A percentile compares a stretch with the other conserved stretches of the same genome.
Conservation (phyloP, 2,329 filamentous ascomycete species). For the Trichoderma endophyticum region DNA sequence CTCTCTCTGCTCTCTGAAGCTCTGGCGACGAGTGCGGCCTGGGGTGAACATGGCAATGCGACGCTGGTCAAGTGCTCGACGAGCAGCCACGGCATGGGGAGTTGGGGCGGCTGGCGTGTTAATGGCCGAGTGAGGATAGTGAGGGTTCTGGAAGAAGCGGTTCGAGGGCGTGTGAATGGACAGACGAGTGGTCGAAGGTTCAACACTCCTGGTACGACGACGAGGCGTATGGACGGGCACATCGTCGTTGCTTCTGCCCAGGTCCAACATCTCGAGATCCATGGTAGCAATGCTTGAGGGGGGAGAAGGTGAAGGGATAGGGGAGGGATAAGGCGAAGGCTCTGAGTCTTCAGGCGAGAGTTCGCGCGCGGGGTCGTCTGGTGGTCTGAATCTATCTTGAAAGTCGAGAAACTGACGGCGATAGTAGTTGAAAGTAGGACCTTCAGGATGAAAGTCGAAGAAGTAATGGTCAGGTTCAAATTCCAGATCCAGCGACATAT, state of each 20-base stretch:
- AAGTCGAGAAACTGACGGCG: background rate
- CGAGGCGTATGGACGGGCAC: conserved; percentile 26
- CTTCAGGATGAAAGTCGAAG: background rate
- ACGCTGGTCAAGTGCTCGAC: conserved; percentile 55
- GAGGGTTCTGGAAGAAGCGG: conserved; percentile 34
- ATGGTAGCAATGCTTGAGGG: background rate
- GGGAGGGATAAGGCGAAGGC: background rate
- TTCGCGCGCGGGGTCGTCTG: background rate
- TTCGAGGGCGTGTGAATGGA: conserved; percentile 45
- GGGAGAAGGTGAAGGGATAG: background rate
- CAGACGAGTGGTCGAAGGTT: conserved; percentile 40
- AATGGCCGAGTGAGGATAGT: conserved; percentile 35
- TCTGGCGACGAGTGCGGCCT: conserved; percentile 55
- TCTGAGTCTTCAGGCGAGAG: background rate
- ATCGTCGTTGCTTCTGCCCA: background rate
- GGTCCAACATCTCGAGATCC: conserved; percentile 1
- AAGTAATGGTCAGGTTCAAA: background rate
- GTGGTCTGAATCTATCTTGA: background rate
- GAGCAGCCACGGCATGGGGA: conserved; percentile 60
- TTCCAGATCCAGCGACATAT: background rate
- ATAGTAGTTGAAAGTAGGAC: background rate
- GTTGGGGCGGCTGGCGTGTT: conserved; percentile 50
- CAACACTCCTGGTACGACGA: conserved; percentile 29
- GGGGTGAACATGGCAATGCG: conserved; percentile 60
- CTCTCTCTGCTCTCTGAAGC: conserved; percentile 53